Percentiles rank a stretch among this genome's conserved stretches.
Conservation (phyloP, 495 filamentous ascomycete genomes). For the Hypoxylon lenormandii region DNA sequence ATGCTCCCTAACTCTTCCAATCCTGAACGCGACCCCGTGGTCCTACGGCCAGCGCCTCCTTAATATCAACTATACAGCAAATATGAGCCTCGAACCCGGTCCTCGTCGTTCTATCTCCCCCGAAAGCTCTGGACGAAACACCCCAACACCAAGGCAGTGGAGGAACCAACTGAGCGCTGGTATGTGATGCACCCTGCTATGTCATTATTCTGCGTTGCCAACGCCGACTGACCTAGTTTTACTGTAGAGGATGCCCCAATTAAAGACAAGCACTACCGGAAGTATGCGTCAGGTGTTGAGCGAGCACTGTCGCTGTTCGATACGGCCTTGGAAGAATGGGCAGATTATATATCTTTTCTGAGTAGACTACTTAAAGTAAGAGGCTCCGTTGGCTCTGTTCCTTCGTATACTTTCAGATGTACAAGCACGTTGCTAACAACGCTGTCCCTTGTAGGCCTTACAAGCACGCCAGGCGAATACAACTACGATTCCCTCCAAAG, state of each 20-base stretch:
- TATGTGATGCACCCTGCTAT: slow-evolving; percentile 40
- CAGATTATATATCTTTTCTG: slow-evolving; percentile 98
- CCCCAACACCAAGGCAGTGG: slow-evolving; percentile 73
- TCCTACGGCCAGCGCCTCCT: slow-evolving; percentile 46
- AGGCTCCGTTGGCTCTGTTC: not conserved
- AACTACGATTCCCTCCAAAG: slow-evolving; percentile 82
- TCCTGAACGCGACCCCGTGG: slow-evolving; percentile 46
- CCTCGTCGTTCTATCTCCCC: slow-evolving; percentile 76
- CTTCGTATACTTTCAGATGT: slow-evolving; percentile 1
- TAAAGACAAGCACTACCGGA: slow-evolving; percentile 90
- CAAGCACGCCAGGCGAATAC: slow-evolving; percentile 82
- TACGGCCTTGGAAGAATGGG: slow-evolving; percentile 95
- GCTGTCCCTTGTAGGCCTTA: slow-evolving; percentile 72
- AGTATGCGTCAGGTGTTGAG: slow-evolving; percentile 90
- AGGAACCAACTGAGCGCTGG: slow-evolving; percentile 65
- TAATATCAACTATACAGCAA: slow-evolving; percentile 47
- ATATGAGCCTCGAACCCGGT: slow-evolving; percentile 78
- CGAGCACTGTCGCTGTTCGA: slow-evolving; percentile 91
- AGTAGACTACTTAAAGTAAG: slow-evolving; percentile 87
- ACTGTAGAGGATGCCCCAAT: slow-evolving; percentile 71
- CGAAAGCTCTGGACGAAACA: slow-evolving; percentile 79
- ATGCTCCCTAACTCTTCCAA: slow-evolving; percentile 42
- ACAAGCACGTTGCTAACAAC: slow-evolving; percentile 26
- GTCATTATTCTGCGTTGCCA: not conserved
- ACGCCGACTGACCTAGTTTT: slow-evolving; percentile 27